These are phyloP conservation scores for Claviceps sp. DNA, from an alignment of 2,329 filamentous ascomycete genomes.

Conservation along the genomic window DNA sequence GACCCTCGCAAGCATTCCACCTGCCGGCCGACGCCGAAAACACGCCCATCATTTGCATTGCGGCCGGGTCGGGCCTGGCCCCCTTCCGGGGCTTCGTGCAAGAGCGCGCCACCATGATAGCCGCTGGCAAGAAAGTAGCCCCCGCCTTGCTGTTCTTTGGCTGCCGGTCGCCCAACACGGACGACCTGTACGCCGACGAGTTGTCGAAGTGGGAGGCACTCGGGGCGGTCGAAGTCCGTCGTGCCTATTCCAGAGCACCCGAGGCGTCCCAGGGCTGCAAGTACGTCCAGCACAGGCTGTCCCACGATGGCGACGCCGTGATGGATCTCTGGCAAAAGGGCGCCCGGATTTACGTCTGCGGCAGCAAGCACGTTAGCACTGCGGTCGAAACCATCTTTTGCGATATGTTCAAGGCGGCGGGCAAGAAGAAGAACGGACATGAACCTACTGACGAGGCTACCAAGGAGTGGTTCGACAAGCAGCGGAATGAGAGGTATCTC, in stretches of 20 bases:
- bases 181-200: slow-evolving; percentile 47
- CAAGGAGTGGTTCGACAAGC: slow-evolving; percentile 32
- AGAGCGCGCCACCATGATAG: slow-evolving; percentile 41
- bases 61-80: slow-evolving; percentile 42
- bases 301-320: slow-evolving; percentile 22
- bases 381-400: slow-evolving; percentile 29
- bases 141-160: slow-evolving; percentile 54
- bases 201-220: slow-evolving; percentile 43
- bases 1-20: slow-evolving; percentile 31
- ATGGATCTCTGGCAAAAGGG: slow-evolving; percentile 26
- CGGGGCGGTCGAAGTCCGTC: slow-evolving; percentile 46
- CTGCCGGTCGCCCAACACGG: slow-evolving; percentile 39
- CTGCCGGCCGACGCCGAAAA: slow-evolving; percentile 31
- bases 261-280: slow-evolving; percentile 32
- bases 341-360: slow-evolving; percentile 52
- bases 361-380: slow-evolving; percentile 37
- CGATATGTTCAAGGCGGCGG: slow-evolving; percentile 20
- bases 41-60: slow-evolving; percentile 37
- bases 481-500: slow-evolving; percentile 41
- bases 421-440: slow-evolving; percentile 8
- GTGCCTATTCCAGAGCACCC: slow-evolving; percentile 38
- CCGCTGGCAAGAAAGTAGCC: slow-evolving; percentile 38
- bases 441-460: slow-evolving; percentile 26
- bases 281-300: slow-evolving; percentile 34
- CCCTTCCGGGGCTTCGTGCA: slow-evolving; percentile 52